A percentile compares a stretch with the other conserved stretches of the same genome.
phyloP scores from a whole-genome alignment of 176 grass and related monocot species.

The Lolium rigidum region DNA sequence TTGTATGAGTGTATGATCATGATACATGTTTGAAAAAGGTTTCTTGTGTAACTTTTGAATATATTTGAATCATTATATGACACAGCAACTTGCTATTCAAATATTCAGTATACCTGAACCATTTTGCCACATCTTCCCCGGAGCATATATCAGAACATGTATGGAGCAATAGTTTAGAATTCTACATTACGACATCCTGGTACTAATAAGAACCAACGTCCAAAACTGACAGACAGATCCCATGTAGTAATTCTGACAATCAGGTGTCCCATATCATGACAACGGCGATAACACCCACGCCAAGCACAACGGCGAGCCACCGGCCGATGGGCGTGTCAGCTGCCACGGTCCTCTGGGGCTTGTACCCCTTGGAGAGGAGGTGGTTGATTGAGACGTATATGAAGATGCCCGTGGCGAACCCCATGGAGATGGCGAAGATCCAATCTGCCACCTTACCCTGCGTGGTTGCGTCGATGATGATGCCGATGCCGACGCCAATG shows the following conservation, averaged over 20 bases:
- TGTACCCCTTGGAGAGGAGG: slow-evolving; percentile 88
- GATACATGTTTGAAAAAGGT: no score
- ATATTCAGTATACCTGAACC: no score
- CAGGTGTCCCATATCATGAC: slow-evolving; percentile 99
- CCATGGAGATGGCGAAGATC: slow-evolving; percentile 93
- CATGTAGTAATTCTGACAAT: not conserved
- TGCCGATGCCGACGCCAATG: slow-evolving; percentile 76
- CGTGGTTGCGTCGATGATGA: slow-evolving; percentile 89
- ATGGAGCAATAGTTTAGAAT: no score
- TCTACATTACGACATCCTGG: no score
- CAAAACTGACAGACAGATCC: not conserved
- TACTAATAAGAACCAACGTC: not conserved
- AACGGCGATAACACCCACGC: slow-evolving; percentile 80
- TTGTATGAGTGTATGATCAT: no score
- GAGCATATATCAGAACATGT: no score
- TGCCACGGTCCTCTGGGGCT: slow-evolving; percentile 50
- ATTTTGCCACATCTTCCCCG: no score
- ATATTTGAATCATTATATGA: no score
- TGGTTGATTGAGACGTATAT: slow-evolving; percentile 96
- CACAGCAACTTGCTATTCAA: no score
- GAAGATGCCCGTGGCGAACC: slow-evolving; percentile 87
- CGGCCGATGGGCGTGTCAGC: slow-evolving; percentile 56
- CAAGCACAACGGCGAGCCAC: slow-evolving; percentile 74
- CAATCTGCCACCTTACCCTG: slow-evolving; percentile 86
- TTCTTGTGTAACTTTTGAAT: no score